Evolutionary conservation across 208 protist species (phyloP).

Genomic region (Wallacemonas rigidus): DNA sequence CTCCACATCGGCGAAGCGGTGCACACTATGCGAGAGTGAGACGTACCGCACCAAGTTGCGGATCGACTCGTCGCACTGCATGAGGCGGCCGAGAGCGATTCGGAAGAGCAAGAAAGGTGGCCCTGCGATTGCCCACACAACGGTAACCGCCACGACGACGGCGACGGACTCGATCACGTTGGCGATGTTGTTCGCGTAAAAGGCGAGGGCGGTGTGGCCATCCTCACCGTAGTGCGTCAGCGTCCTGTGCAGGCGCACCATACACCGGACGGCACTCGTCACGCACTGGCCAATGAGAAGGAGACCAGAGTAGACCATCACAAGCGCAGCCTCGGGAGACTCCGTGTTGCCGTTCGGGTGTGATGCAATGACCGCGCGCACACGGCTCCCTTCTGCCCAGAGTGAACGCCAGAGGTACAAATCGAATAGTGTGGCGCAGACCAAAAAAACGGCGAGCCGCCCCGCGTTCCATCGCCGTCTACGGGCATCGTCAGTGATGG

Average conservation of each 20-base stretch:
- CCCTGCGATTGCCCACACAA: constrained; percentile 34
- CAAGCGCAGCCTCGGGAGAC: background rate
- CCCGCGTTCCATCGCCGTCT: constrained; percentile 1
- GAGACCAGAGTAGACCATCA: background rate
- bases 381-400: background rate
- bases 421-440: constrained; percentile 20
- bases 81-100: constrained; percentile 32
- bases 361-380: background rate
- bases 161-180: constrained; percentile 32
- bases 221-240: constrained; percentile 45
- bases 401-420: constrained; percentile 20
- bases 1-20: constrained; percentile 36
- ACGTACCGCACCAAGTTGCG: constrained; percentile 41
- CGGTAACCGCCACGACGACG: constrained; percentile 36
- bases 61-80: constrained; percentile 42
- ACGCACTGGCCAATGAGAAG: constrained; percentile 9
- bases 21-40: constrained; percentile 36
- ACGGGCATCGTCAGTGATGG: constrained; percentile 16
- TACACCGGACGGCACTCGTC: constrained; percentile 4
- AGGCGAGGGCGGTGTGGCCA: constrained; percentile 37
- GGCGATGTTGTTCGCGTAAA: constrained; percentile 30
- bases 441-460: constrained; percentile 18
- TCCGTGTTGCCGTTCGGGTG: background rate
- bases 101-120: constrained; percentile 61
- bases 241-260: constrained; percentile 28